phyloP scores from a whole-genome alignment of 2,329 filamentous ascomycete species.

The Setomelanomma holmii region DNA sequence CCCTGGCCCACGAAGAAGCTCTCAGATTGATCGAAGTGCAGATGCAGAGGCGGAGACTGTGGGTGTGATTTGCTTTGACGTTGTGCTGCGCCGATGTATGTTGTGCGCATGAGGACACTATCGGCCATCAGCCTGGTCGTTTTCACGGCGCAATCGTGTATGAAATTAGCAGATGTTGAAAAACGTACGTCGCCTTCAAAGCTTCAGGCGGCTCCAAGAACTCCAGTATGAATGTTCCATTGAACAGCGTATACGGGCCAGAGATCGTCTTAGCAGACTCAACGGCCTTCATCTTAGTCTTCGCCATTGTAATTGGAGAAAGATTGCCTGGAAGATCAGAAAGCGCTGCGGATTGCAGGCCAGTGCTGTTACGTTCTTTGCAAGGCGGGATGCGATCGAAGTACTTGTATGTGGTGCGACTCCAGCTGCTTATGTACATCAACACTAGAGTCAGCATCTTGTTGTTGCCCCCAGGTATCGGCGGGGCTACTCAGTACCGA shows the following conservation, averaged over 20 bases:
- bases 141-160: no score
- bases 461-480: no score
- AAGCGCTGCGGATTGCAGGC: no score
- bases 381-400: no score
- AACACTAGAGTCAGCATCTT: no score
- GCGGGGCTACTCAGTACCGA: not conserved
- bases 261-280: not conserved
- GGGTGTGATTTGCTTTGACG: slow-evolving; percentile 15
- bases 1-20: slow-evolving; percentile 15
- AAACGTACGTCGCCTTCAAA: not conserved
- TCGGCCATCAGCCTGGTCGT: not conserved
- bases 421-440: not conserved
- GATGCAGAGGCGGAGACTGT: slow-evolving; percentile 21
- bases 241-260: not conserved
- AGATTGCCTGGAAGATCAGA: no score
- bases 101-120: slow-evolving; percentile 22
- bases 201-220: not conserved
- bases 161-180: no score
- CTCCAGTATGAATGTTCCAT: not conserved
- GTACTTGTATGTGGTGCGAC: not conserved
- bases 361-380: no score
- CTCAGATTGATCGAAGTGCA: slow-evolving; percentile 26
- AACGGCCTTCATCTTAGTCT: not conserved
- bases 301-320: not conserved
- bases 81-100: slow-evolving; percentile 10